Evolutionary conservation across 306 rosid genomes (phyloP).

Genomic region (Calophaca sinica): DNA sequence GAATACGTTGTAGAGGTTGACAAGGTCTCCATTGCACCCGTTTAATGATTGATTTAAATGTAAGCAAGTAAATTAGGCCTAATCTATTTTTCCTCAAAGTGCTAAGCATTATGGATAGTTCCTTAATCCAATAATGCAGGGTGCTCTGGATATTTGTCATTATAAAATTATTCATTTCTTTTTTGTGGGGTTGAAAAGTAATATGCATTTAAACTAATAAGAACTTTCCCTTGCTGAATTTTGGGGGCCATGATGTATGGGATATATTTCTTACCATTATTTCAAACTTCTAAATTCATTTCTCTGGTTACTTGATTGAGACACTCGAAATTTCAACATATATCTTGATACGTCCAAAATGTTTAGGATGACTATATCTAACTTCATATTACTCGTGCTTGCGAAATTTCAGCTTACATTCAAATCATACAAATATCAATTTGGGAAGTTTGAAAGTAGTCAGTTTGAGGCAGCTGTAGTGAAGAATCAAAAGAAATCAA

Average conservation of each 20-base stretch:
- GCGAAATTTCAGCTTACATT: background rate
- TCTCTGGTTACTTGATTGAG: background rate
- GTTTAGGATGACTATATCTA: background rate
- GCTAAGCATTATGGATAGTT: background rate
- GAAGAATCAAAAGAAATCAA: slow-evolving; percentile 18
- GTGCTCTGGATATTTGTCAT: slow-evolving; percentile 23
- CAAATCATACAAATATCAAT: background rate
- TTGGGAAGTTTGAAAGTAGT: slow-evolving; percentile 3
- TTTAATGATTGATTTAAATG: slow-evolving; percentile 49
- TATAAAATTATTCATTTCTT: slow-evolving; percentile 11
- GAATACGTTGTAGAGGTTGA: slow-evolving; percentile 84
- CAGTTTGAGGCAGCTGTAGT: background rate
- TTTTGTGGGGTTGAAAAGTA: background rate
- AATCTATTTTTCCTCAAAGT: slow-evolving; percentile 13
- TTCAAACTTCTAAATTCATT: background rate
- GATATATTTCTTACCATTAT: no score
- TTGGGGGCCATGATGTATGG: background rate
- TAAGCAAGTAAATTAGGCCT: background rate
- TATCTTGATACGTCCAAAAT: background rate
- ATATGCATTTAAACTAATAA: background rate
- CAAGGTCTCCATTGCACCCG: slow-evolving; percentile 92
- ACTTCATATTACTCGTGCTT: background rate
- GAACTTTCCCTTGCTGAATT: slow-evolving; percentile 1
- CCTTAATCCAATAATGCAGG: slow-evolving; percentile 4
- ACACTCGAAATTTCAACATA: background rate